phyloP scores from a whole-genome alignment of 805 yeast genomes.

The Debaryomyces prosopidis region DNA sequence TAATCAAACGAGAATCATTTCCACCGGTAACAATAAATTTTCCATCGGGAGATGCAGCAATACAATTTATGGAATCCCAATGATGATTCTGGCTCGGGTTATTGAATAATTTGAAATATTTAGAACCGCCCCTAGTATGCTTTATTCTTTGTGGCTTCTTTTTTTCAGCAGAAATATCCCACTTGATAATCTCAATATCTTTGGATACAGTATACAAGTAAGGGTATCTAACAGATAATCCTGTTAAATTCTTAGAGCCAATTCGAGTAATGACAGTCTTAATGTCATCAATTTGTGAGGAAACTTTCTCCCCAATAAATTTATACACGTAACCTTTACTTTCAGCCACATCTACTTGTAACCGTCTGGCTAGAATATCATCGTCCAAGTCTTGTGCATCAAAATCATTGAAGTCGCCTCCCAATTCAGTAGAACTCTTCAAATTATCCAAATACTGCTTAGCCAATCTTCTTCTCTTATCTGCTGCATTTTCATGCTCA shows the following conservation, averaged over 20 bases:
- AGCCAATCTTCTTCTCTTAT: conserved; percentile 90
- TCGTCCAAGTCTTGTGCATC: conserved; percentile 91
- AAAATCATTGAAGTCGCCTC: conserved; percentile 40
- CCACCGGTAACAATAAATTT: conserved; percentile 91
- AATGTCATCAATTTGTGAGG: conserved; percentile 40
- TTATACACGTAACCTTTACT: conserved; percentile 81
- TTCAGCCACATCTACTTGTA: conserved; percentile 88
- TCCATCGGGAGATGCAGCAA: conserved; percentile 87
- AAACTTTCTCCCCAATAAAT: conserved; percentile 54
- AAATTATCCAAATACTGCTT: conserved; percentile 86
- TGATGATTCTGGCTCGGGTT: conserved; percentile 71
- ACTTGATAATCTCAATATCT: conserved; percentile 76
- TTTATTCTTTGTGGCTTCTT: conserved; percentile 66
- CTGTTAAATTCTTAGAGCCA: conserved; percentile 59
- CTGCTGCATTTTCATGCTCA: conserved; percentile 80
- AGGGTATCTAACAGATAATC: conserved; percentile 56
- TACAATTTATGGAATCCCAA: conserved; percentile 69
- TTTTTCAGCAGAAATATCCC: conserved; percentile 54
- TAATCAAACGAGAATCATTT: conserved; percentile 71
- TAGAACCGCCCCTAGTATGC: conserved; percentile 62
- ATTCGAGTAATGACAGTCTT: conserved; percentile 51
- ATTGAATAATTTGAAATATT: conserved; percentile 39
- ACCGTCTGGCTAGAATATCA: conserved; percentile 77
- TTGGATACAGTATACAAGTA: conserved; percentile 79
- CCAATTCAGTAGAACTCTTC: conserved; percentile 50